Evolutionary conservation across 108 stramenopile genomes (phyloP), one percentile per base, ranked within the genome.

Genomic region (Cyclostephanos tholiformis): DNA sequence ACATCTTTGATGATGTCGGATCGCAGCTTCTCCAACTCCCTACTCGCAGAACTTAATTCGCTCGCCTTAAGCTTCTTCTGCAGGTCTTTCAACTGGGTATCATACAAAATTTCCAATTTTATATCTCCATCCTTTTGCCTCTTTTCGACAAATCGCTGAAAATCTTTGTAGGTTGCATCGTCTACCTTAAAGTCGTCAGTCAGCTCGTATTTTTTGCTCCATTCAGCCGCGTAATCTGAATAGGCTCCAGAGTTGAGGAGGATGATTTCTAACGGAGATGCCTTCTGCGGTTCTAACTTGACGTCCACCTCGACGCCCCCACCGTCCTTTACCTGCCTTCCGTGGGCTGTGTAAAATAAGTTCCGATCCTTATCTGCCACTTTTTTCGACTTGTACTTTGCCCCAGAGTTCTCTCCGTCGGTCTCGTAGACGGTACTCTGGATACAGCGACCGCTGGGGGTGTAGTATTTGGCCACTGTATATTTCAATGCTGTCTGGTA

Each of bases 401-500:
- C 66, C 26, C 82, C 77, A n/a, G 74, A 81, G 50, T 49, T 78
- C 30, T 67, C 82, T 22, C 36, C 48, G 19, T 70, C 60, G 13
- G 67, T 89, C 55, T 83, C 85, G 80, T 98, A 98, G 76, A 92
- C 88, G 61, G 95, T 86, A 50, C 84, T 84, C 80, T 98, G 97
- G 55, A 92, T 90, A 39, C 78, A 58, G 17, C 57, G 82, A 20
- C 97, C 97, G 71, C 84, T 86, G n/a, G 97, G 97, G 0, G 97
- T 98, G 85, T 97, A 98, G 76, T 98, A 98, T 72, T 97, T 96
- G 39, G 97, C 97, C 8, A 98, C 96, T 17, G 97, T 98, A 75
- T 92, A 97, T 74, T 98, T 98, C 27, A 98, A 82, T 2, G 97
- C 96, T 43, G 82, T 77, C 44, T 89, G 87, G 63, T 91, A 95